A percentile compares a stretch with the other conserved stretches of the same genome.
Conservation (phyloP, 2,329 filamentous ascomycete genomes). For the Trichoderma simmonsii region DNA sequence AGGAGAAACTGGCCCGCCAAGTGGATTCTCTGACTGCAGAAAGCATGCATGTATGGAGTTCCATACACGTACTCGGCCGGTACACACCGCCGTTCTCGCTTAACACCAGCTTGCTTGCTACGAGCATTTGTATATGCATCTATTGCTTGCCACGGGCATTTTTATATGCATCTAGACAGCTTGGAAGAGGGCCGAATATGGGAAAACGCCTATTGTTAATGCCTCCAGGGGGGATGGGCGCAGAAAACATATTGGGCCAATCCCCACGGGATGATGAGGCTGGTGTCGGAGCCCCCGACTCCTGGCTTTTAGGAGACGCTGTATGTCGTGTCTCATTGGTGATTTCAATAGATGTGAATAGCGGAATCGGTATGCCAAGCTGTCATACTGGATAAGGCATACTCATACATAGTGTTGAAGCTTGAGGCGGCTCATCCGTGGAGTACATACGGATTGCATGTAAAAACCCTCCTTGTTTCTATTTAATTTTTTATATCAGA, state of each 20-base stretch:
- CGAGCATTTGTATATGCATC: neutral
- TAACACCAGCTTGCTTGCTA: neutral
- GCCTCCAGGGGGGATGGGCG: neutral
- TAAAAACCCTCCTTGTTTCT: neutral
- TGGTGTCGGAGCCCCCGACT: neutral
- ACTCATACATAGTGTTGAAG: neutral
- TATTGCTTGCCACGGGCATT: neutral
- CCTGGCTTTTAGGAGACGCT: neutral
- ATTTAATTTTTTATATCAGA: neutral
- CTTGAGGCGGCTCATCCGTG: neutral
- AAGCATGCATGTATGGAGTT: neutral
- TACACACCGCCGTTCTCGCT: constrained; percentile 12
- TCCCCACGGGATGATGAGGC: neutral
- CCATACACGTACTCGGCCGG: neutral
- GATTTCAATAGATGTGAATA: neutral
- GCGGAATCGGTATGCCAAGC: neutral
- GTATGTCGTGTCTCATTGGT: neutral
- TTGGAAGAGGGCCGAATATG: neutral
- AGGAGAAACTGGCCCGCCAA: constrained; percentile 6
- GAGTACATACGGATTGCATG: neutral
- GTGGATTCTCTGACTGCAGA: constrained; percentile 10
- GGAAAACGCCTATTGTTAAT: neutral
- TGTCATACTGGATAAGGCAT: neutral
- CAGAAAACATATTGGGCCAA: neutral
- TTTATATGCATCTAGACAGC: neutral